Percentiles rank a stretch among this genome's conserved stretches.
Conservation (phyloP, 1,139 yeast species). For the Kazachstania sp. region DNA sequence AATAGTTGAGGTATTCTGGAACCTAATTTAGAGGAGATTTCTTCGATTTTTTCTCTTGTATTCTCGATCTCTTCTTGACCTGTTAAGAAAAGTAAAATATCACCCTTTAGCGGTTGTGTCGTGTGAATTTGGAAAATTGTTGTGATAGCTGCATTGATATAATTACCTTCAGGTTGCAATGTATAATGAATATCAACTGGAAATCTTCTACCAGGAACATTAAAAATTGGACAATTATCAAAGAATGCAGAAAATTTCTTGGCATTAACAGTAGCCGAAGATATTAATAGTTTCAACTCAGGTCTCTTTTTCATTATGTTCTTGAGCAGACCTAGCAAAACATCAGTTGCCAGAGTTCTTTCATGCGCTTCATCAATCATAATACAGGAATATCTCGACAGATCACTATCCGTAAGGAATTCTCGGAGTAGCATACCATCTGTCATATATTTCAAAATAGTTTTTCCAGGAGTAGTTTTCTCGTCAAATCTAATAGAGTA, state of each 20-base stretch:
- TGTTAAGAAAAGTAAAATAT: conserved; percentile 80
- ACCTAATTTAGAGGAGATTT: conserved; percentile 59
- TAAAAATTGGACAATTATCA: conserved; percentile 74
- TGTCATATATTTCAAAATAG: conserved; percentile 68
- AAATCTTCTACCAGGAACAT: conserved; percentile 80
- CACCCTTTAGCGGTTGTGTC: conserved; percentile 63
- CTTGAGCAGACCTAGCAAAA: conserved; percentile 72
- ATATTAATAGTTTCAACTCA: conserved; percentile 66
- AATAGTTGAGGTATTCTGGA: conserved; percentile 53
- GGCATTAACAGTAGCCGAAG: conserved; percentile 94
- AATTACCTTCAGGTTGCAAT: conserved; percentile 80
- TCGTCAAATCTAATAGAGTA: conserved; percentile 62
- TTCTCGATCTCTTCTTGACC: conserved; percentile 94
- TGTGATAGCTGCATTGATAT: conserved; percentile 78
- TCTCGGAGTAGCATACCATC: conserved; percentile 92
- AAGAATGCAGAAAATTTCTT: conserved; percentile 73
- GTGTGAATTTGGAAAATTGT: conserved; percentile 75
- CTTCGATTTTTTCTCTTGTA: conserved; percentile 62
- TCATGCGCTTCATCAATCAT: conserved; percentile 98
- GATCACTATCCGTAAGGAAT: conserved; percentile 65
- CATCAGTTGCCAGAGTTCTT: conserved; percentile 85
- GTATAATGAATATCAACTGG: conserved; percentile 87
- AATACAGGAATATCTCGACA: conserved; percentile 62
- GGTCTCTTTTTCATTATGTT: conserved; percentile 53
- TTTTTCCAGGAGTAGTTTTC: conserved; percentile 40